These are phyloP conservation scores for Annulohypoxylon truncatum DNA, from an alignment of 2,329 filamentous ascomycete genomes.

Conservation along the genomic window DNA sequence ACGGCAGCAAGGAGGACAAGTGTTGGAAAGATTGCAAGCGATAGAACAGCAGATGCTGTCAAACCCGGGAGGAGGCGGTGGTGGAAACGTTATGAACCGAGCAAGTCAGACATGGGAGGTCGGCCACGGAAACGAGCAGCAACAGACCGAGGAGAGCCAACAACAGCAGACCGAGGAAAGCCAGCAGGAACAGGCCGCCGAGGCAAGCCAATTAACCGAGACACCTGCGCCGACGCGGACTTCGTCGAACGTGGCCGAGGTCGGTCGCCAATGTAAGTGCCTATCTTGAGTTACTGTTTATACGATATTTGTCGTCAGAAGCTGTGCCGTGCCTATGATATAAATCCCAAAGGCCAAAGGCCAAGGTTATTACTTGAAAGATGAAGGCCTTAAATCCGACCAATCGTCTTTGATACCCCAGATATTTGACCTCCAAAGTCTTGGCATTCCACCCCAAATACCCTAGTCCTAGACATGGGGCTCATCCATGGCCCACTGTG, in stretches of 20 bases:
- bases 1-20: neutral
- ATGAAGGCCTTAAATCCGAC: neutral
- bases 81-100: neutral
- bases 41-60: neutral
- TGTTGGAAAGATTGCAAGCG: neutral
- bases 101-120: neutral
- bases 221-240: neutral
- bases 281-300: neutral
- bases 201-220: neutral
- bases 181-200: neutral
- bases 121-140: neutral
- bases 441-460: constrained; percentile 13
- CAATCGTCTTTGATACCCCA: constrained; percentile 26
- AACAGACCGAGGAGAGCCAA: neutral
- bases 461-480: constrained; percentile 13
- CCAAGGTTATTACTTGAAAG: neutral
- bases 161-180: constrained; percentile 21
- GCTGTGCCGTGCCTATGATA: neutral
- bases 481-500: constrained; percentile 16
- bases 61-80: neutral
- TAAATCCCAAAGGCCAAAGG: too few relatives aligned
- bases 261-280: neutral
- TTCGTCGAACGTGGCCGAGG: neutral
- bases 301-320: neutral
- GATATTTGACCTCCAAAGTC: constrained; percentile 11